phyloP scores from a whole-genome alignment of 73 alveolate genomes.

The Symbiodinium pilosum region DNA sequence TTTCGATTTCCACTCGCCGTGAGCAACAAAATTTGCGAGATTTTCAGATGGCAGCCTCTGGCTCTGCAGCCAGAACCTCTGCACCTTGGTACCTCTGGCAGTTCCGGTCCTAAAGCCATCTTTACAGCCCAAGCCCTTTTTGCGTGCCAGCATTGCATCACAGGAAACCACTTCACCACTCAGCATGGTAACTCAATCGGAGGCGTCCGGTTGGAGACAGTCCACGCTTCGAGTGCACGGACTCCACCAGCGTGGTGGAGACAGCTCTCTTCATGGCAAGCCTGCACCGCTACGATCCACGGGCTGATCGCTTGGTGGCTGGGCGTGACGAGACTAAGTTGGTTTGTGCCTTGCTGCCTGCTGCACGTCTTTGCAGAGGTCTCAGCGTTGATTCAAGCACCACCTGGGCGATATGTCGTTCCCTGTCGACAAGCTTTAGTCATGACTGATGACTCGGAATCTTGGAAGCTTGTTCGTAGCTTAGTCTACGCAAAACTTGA shows the following conservation, averaged over 20 bases:
- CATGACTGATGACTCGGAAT: too few relatives aligned
- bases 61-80: conserved; percentile 62
- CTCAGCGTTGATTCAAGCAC: not conserved
- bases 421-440: too few relatives aligned
- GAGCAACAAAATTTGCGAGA: conserved; percentile 14
- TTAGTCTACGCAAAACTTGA: too few relatives aligned
- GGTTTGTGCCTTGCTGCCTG: too few relatives aligned
- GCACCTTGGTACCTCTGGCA: conserved; percentile 26
- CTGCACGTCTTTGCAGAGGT: not conserved
- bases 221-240: conserved; percentile 73
- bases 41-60: conserved; percentile 32
- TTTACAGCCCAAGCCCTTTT: not conserved
- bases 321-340: too few relatives aligned
- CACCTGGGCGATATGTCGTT: not conserved
- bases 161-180: not conserved
- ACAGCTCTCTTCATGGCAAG: conserved; percentile 57
- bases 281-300: conserved; percentile 55
- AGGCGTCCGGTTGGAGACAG: not conserved
- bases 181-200: not conserved
- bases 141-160: not conserved
- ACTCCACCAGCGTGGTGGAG: conserved; percentile 69
- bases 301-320: conserved; percentile 66
- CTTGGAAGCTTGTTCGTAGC: too few relatives aligned
- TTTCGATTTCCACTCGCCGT: conserved; percentile 54
- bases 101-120: not conserved